Conservation (phyloP, 768 basidiomycete species). For the Mycena chlorophos region DNA sequence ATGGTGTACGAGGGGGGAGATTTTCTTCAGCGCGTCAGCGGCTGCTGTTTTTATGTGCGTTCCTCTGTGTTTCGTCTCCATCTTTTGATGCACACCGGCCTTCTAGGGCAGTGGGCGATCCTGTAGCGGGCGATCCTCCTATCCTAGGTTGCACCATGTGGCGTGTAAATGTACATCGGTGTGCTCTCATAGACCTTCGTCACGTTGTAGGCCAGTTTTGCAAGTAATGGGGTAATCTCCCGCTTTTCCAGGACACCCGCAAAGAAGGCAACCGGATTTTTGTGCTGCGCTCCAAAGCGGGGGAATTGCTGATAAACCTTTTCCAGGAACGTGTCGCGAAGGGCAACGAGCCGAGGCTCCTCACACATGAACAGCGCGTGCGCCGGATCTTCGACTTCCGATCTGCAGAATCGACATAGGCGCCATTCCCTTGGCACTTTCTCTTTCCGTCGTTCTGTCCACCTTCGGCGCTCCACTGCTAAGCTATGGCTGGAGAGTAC, state of each 20-base stretch:
- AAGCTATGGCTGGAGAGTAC: constrained; percentile 5
- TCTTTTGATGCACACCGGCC: too few relatives aligned
- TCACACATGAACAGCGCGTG: background rate
- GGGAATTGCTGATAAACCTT: background rate
- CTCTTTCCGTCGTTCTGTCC: constrained; percentile 6
- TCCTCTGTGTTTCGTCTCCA: too few relatives aligned
- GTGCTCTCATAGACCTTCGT: background rate
- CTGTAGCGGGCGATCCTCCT: too few relatives aligned
- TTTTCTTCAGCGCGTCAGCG: too few relatives aligned
- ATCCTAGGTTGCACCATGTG: background rate
- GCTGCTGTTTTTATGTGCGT: too few relatives aligned
- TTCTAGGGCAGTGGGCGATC: background rate
- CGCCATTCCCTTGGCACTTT: constrained; percentile 1
- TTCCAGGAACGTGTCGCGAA: background rate
- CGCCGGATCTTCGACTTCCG: background rate
- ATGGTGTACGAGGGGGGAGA: too few relatives aligned
- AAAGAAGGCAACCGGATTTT: background rate
- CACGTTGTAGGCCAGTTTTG: background rate
- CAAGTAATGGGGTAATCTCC: background rate
- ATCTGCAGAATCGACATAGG: background rate
- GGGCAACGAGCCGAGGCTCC: background rate
- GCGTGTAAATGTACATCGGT: background rate
- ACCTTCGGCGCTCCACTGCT: constrained; percentile 6
- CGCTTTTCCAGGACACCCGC: background rate
- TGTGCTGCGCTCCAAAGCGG: background rate